phyloP scores from a whole-genome alignment of 2,329 filamentous ascomycete genomes.

The Capronia coronata region DNA sequence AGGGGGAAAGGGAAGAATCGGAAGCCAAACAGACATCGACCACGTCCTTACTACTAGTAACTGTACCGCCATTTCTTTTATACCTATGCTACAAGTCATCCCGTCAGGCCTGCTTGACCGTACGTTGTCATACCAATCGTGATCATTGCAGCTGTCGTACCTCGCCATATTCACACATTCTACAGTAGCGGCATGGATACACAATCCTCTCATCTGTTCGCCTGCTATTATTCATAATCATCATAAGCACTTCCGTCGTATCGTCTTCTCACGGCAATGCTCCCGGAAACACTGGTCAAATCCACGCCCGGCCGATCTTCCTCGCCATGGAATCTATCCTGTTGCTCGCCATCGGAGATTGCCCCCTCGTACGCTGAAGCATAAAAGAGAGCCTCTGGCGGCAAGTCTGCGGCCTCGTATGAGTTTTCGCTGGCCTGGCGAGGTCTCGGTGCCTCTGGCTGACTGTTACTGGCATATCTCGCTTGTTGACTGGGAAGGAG shows the following conservation, averaged over 20 bases:
- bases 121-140: not conserved
- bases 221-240: constrained; percentile 20
- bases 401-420: constrained; percentile 16
- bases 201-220: not conserved
- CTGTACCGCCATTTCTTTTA: not conserved
- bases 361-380: constrained; percentile 9
- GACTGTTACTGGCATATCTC: constrained; percentile 23
- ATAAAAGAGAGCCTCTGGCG: constrained; percentile 15
- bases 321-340: constrained; percentile 26
- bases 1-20: not conserved
- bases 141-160: not conserved
- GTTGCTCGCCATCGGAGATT: constrained; percentile 26
- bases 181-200: not conserved
- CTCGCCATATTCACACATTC: not conserved
- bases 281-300: constrained; percentile 27
- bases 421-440: constrained; percentile 11
- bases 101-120: not conserved
- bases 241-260: constrained; percentile 31
- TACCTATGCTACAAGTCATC: not conserved
- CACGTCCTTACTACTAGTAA: not conserved
- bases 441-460: constrained; percentile 1
- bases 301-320: constrained; percentile 22
- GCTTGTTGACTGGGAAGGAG: constrained; percentile 33
- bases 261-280: constrained; percentile 26
- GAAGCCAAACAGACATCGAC: not conserved